Evolutionary conservation across 176 grass and related monocot genomes (phyloP), one percentile per base, ranked within the genome.

Genomic region (Oryza meridionalis): DNA sequence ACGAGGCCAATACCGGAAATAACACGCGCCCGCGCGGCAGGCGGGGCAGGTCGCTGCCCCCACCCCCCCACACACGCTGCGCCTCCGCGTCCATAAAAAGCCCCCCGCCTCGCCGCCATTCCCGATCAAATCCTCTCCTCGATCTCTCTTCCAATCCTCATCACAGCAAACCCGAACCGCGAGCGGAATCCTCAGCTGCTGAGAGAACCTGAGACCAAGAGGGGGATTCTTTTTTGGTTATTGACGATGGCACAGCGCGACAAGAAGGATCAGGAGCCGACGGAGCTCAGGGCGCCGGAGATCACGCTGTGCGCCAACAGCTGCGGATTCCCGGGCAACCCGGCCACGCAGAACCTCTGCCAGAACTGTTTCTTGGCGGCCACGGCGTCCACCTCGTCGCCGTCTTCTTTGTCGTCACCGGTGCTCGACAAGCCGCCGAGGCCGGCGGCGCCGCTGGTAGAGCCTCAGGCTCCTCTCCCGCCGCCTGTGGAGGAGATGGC

Each of bases 251-350:
- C 93, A 38, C 93, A 96, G 89, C 83, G 93, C 29, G 96, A 96
- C 65, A 95, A 87, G 84, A 87, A 91, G 88, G 90, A 37, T 37
- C 35, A 96, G 87, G 92, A 94, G 82, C 78, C 88, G 0, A 94
- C 90, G 90, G 91, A 91, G 89, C 87, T 98, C 35, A 89, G 88
- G 15, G 85, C 91, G 32, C 93, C 94, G 81, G 85, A 92, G 59
- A 90, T 92, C 75, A 73, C 91, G 26, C 89, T 98, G 19, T 98
- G 96, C 87, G 89, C 90, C 85, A 96, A 98, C 88, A 84, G 86
- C 85, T 98, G 96, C 80, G 91, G 90, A 62, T 94, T 94, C 90
- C 88, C 88, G 8, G 93, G 88, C 49, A 94, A 94, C 79, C 85
- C 90, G 26, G 90, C 93, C 67, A 94, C 88, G 79, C 81, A 92